Evolutionary conservation across 129 eudicot species (phyloP).

Genomic region (Helianthus tuberosus): DNA sequence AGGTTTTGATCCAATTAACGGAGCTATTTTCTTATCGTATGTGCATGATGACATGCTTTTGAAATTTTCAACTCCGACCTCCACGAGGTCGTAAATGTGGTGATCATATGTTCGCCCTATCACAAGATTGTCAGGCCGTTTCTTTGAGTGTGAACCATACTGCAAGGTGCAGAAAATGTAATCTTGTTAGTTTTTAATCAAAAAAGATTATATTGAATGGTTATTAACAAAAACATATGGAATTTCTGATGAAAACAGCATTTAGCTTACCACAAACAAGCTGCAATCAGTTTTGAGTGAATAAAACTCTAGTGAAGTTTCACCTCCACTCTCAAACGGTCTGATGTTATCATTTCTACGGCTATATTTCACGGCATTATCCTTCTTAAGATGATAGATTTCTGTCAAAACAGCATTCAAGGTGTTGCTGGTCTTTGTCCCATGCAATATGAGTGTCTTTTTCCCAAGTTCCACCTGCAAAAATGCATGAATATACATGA

Average conservation of each 20-base stretch:
- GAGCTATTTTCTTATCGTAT: constrained; percentile 79
- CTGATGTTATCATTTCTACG: constrained; percentile 78
- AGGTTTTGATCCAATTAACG: constrained; percentile 81
- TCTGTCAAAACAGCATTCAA: constrained; percentile 74
- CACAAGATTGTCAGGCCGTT: constrained; percentile 94
- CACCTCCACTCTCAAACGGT: constrained; percentile 97
- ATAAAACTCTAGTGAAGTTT: constrained; percentile 83
- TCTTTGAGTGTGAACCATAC: constrained; percentile 94
- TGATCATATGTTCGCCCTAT: constrained; percentile 90
- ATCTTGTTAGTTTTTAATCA: background rate
- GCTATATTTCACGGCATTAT: constrained; percentile 65
- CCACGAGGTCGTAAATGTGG: constrained; percentile 92
- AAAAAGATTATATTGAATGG: background rate
- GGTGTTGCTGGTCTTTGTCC: constrained; percentile 81
- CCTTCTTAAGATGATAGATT: constrained; percentile 87
- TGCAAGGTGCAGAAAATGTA: constrained; percentile 35
- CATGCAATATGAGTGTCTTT: constrained; percentile 85
- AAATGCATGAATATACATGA: background rate
- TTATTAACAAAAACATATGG: background rate
- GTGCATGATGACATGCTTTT: constrained; percentile 73
- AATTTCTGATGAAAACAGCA: background rate
- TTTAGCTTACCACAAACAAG: constrained; percentile 71
- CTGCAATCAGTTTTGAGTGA: constrained; percentile 95
- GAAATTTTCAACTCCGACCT: constrained; percentile 90
- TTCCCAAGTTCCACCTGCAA: constrained; percentile 84